Percentiles rank a stretch among this genome's conserved stretches.
Evolutionary conservation across 1,139 yeast genomes (phyloP).

Genomic region (Hyphopichia burtonii): DNA sequence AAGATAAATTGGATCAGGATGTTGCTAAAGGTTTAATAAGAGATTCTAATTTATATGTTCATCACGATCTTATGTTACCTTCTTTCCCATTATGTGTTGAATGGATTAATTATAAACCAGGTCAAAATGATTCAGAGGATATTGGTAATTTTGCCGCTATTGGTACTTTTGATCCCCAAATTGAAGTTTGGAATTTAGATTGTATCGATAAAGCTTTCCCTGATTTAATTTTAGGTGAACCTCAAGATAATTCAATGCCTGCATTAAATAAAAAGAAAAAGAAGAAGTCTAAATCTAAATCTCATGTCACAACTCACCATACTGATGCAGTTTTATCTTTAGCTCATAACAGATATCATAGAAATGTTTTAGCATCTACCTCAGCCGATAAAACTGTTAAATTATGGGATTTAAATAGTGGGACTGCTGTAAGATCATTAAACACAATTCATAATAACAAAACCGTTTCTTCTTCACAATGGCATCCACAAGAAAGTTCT

Average conservation of each 20-base stretch:
- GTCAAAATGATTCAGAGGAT: slow-evolving; percentile 33
- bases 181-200: slow-evolving; percentile 95
- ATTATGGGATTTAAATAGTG: slow-evolving; percentile 85
- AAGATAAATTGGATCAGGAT: slow-evolving; percentile 60
- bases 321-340: slow-evolving; percentile 91
- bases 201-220: slow-evolving; percentile 94
- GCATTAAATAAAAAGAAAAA: slow-evolving; percentile 47
- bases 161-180: slow-evolving; percentile 96
- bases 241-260: slow-evolving; percentile 48
- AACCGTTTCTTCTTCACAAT: slow-evolving; percentile 82
- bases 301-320: slow-evolving; percentile 75
- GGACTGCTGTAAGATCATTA: slow-evolving; percentile 72
- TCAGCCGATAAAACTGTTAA: slow-evolving; percentile 95
- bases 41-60: slow-evolving; percentile 80
- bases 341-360: slow-evolving; percentile 76
- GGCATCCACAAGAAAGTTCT: slow-evolving; percentile 80
- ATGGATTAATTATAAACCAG: slow-evolving; percentile 81
- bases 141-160: slow-evolving; percentile 92
- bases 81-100: slow-evolving; percentile 96
- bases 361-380: slow-evolving; percentile 87
- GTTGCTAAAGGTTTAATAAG: slow-evolving; percentile 69
- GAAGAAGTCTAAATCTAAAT: slow-evolving; percentile 48
- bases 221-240: slow-evolving; percentile 85
- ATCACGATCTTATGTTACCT: slow-evolving; percentile 95
- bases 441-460: slow-evolving; percentile 58